Conservation (phyloP, 129 eudicot species). For the Centella asiatica region DNA sequence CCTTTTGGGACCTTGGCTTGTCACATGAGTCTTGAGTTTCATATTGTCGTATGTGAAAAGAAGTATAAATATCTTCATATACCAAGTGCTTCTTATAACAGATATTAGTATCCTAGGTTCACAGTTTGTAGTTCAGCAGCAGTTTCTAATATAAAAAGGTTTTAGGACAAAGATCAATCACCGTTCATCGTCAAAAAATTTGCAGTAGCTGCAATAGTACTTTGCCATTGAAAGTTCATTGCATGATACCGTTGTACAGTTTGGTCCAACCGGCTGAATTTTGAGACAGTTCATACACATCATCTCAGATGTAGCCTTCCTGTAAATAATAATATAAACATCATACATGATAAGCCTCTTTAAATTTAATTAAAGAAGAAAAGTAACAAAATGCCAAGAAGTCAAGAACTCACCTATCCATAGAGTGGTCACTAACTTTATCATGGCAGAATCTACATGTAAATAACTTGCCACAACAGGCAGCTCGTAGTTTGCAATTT, state of each 20-base stretch:
- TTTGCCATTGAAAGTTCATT: slow-evolving; percentile 39
- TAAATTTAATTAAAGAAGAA: not conserved
- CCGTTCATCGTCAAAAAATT: slow-evolving; percentile 49
- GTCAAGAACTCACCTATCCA: slow-evolving; percentile 30
- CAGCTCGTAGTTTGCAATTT: slow-evolving; percentile 46
- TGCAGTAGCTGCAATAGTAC: slow-evolving; percentile 38
- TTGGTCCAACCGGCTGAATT: slow-evolving; percentile 36
- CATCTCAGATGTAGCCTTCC: slow-evolving; percentile 44
- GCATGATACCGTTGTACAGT: slow-evolving; percentile 35
- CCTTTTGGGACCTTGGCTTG: too few species aligned
- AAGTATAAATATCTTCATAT: too few species aligned
- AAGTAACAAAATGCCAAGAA: too few species aligned
- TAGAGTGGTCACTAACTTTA: slow-evolving; percentile 46
- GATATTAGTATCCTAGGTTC: too few species aligned
- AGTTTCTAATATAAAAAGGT: not conserved
- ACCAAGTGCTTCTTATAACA: too few species aligned
- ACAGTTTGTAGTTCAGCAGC: too few species aligned
- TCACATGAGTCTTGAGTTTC: too few species aligned
- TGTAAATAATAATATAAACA: slow-evolving; percentile 7
- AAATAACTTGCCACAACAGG: slow-evolving; percentile 42
- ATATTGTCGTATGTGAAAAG: too few species aligned
- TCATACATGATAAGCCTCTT: not conserved
- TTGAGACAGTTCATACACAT: slow-evolving; percentile 39
- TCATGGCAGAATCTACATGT: slow-evolving; percentile 48
- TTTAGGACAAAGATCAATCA: not conserved